Percentiles rank a stretch among this genome's conserved stretches.
phyloP scores from a whole-genome alignment of 2,329 filamentous ascomycete species.

The Ceratocystis ficicola region DNA sequence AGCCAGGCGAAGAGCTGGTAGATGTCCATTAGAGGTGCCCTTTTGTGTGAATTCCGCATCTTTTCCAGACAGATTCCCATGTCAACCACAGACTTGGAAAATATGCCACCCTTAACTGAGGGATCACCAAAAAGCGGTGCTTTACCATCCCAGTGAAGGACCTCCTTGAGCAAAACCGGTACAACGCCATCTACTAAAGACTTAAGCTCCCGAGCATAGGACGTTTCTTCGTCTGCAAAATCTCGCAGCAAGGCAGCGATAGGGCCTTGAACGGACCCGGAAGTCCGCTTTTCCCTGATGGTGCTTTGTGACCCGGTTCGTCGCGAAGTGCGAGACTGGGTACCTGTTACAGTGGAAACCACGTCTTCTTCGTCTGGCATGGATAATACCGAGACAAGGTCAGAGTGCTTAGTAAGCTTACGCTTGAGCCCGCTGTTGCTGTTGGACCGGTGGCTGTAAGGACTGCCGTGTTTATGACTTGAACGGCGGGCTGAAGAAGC shows the following conservation, averaged over 20 bases:
- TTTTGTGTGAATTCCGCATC: conserved; percentile 65
- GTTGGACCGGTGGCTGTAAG: conserved; percentile 18
- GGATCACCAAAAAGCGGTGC: conserved; percentile 27
- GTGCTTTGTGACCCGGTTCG: conserved; percentile 17
- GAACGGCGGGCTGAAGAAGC: conserved; percentile 5
- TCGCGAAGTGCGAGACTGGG: conserved; percentile 14
- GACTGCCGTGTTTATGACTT: conserved; percentile 12
- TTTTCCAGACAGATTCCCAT: conserved; percentile 89
- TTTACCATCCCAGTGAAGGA: conserved; percentile 57
- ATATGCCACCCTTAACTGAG: conserved; percentile 32
- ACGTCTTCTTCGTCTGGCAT: conserved; percentile 47
- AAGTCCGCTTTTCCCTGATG: background rate
- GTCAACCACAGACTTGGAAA: conserved; percentile 78
- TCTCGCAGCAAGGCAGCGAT: conserved; percentile 67
- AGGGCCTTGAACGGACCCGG: conserved; percentile 35
- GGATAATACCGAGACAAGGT: conserved; percentile 86
- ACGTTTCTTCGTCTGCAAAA: conserved; percentile 68
- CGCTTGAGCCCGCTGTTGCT: conserved; percentile 45
- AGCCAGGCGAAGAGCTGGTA: conserved; percentile 71
- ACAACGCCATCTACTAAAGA: conserved; percentile 92
- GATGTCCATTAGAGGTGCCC: conserved; percentile 62
- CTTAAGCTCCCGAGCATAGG: conserved; percentile 82
- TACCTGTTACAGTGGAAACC: conserved; percentile 45
- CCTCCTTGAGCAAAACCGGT: conserved; percentile 75
- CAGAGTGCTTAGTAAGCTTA: conserved; percentile 78